These are phyloP conservation scores for Kwoniella dendrophila DNA, from an alignment of 768 basidiomycete species.

Conservation along the genomic window DNA sequence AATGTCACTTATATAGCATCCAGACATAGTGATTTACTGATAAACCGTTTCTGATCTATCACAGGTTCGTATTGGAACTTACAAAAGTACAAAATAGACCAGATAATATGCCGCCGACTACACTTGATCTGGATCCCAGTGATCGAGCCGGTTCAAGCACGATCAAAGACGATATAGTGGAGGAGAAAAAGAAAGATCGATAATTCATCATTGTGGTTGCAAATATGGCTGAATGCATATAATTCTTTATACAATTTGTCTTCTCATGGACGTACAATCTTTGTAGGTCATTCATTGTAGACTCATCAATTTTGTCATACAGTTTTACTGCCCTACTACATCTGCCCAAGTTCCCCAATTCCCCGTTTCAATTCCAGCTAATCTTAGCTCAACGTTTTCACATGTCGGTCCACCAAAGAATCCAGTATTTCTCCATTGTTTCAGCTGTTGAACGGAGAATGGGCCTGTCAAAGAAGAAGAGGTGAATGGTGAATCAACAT, in stretches of 20 bases:
- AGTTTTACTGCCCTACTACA: constrained; percentile 29
- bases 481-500: too few species aligned
- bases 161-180: not conserved
- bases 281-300: not conserved
- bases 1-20: not conserved
- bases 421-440: constrained; percentile 52
- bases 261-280: too few species aligned
- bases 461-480: constrained; percentile 50
- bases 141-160: not conserved
- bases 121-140: not conserved
- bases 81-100: constrained; percentile 43
- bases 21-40: not conserved
- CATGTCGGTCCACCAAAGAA: constrained; percentile 55
- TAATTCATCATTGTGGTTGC: constrained; percentile 6
- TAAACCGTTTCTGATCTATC: not conserved
- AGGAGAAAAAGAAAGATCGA: constrained; percentile 35
- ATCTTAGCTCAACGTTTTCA: constrained; percentile 55
- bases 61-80: constrained; percentile 50
- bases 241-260: not conserved
- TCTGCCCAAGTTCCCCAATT: constrained; percentile 47
- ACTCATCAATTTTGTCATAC: not conserved
- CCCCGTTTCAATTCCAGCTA: constrained; percentile 14
- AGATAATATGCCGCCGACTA: constrained; percentile 42
- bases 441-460: constrained; percentile 47
- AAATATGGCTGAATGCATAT: not conserved